These are phyloP conservation scores for Usnea hakonensis DNA, from an alignment of 495 filamentous ascomycete species.

Conservation along the genomic window DNA sequence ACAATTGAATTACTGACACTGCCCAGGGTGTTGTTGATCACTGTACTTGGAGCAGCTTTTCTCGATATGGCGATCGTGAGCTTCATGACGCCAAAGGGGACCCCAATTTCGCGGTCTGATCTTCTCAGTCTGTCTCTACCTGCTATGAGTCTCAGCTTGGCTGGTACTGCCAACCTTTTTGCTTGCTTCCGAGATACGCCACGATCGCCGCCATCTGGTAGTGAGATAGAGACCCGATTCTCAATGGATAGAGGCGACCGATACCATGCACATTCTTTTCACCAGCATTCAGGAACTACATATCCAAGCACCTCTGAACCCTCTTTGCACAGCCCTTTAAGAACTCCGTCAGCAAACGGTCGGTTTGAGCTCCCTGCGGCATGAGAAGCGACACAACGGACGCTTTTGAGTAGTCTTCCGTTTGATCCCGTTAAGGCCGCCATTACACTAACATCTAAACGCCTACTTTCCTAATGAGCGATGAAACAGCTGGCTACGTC, in stretches of 20 bases:
- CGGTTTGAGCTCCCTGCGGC: no score
- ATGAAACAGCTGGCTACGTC: background rate
- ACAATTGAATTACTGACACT: background rate
- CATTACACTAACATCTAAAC: no score
- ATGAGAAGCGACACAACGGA: no score
- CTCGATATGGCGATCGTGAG: conserved; percentile 2
- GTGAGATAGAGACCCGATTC: background rate
- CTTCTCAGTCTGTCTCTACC: conserved; percentile 3
- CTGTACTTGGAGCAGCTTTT: background rate
- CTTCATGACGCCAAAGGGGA: background rate
- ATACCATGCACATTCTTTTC: background rate
- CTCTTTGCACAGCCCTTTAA: background rate
- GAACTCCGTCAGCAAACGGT: background rate
- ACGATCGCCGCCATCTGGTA: background rate
- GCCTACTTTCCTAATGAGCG: no score
- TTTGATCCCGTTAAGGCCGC: no score
- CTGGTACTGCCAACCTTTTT: background rate
- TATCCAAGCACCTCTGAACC: background rate
- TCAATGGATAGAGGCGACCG: background rate
- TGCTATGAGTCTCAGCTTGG: background rate
- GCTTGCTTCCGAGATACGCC: background rate
- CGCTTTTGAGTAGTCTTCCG: no score
- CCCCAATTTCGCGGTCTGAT: background rate
- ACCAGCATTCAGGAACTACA: background rate
- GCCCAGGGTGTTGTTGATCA: background rate